Conservation (phyloP, 2,329 filamentous ascomycete genomes). For the Diaporthe sp. region DNA sequence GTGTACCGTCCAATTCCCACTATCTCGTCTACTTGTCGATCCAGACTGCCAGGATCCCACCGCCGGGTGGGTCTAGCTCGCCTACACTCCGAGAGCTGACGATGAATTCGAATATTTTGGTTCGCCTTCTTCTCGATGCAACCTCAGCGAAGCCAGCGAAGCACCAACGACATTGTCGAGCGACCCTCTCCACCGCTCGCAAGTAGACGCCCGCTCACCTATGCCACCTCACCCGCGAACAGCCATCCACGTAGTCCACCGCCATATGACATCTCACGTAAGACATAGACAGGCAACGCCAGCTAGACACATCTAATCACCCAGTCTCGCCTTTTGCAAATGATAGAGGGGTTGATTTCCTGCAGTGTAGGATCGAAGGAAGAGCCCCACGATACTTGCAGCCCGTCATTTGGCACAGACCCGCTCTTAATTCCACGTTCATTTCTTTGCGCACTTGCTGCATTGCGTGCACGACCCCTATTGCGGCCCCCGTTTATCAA, state of each 20-base stretch:
- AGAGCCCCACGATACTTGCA: slow-evolving; percentile 19
- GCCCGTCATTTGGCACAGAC: slow-evolving; percentile 35
- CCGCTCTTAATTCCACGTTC: slow-evolving; percentile 34
- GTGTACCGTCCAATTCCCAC: slow-evolving; percentile 17
- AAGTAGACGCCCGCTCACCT: not conserved
- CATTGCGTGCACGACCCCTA: slow-evolving; percentile 30
- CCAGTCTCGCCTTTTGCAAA: not conserved
- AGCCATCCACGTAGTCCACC: not conserved
- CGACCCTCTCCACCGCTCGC: not conserved
- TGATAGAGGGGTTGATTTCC: slow-evolving; percentile 7
- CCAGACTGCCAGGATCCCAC: not conserved
- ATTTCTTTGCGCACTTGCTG: slow-evolving; percentile 28
- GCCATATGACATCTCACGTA: not conserved
- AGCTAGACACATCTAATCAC: not conserved
- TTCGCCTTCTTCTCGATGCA: not conserved
- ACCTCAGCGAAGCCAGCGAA: not conserved
- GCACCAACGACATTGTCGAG: not conserved
- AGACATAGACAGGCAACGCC: not conserved
- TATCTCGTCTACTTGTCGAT: not conserved
- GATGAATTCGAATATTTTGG: slow-evolving; percentile 12
- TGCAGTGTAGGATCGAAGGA: slow-evolving; percentile 18
- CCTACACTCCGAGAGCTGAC: slow-evolving; percentile 18
- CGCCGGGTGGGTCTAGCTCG: slow-evolving; percentile 7
- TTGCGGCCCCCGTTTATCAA: slow-evolving; percentile 21
- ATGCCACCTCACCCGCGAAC: not conserved